phyloP scores from a whole-genome alignment of 768 basidiomycete species.

The Crucibulum laeve region DNA sequence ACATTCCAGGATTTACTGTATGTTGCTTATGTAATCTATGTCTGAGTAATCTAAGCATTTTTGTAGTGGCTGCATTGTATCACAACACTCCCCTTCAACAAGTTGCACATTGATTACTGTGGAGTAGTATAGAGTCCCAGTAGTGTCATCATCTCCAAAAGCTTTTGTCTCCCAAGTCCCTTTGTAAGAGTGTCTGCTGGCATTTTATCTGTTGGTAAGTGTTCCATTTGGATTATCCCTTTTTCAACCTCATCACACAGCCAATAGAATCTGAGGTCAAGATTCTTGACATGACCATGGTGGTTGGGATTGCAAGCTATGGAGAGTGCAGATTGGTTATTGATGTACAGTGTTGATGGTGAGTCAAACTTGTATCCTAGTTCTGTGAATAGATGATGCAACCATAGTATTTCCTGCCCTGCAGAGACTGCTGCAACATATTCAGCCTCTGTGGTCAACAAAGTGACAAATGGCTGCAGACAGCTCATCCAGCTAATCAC shows the following conservation, averaged over 20 bases:
- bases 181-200: constrained; percentile 5
- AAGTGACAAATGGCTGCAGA: constrained; percentile 32
- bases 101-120: no score
- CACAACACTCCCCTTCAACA: no score
- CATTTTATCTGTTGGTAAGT: constrained; percentile 5
- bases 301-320: constrained; percentile 10
- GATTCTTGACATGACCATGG: constrained; percentile 8
- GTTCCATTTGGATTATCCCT: neutral
- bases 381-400: neutral
- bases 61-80: no score
- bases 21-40: no score
- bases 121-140: no score
- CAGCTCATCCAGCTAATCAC: constrained; percentile 31
- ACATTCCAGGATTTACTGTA: no score
- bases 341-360: constrained; percentile 1
- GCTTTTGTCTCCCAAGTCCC: no score
- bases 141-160: no score
- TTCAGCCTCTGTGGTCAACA: constrained; percentile 36
- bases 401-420: constrained; percentile 14
- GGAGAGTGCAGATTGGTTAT: constrained; percentile 7
- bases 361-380: neutral
- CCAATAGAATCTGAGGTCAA: constrained; percentile 6
- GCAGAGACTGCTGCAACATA: constrained; percentile 28
- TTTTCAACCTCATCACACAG: constrained; percentile 3
- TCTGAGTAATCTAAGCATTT: no score